Conservation (phyloP, 345 rosid genomes). For the Ailanthus altissimus region DNA sequence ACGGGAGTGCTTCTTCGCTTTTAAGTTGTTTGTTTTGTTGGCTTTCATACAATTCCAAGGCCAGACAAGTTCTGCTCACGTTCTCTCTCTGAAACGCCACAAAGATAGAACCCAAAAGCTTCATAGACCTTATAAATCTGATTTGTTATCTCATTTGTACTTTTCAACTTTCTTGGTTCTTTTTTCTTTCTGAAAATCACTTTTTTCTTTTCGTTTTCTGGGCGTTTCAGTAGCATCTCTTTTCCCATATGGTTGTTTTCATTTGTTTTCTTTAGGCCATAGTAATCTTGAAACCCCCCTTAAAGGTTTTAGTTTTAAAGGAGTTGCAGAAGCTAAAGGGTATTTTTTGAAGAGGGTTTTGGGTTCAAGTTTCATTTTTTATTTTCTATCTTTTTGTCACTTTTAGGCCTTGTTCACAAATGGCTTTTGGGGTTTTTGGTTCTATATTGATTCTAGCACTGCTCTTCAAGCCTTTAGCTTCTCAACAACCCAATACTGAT, state of each 20-base stretch:
- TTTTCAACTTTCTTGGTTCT: background rate
- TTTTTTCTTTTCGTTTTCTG: slow-evolving; percentile 17
- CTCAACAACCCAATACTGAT: slow-evolving; percentile 89
- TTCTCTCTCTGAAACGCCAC: slow-evolving; percentile 18
- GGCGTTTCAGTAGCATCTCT: slow-evolving; percentile 12
- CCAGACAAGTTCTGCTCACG: slow-evolving; percentile 32
- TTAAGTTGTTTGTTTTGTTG: slow-evolving; percentile 40
- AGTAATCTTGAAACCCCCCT: background rate
- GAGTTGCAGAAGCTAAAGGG: slow-evolving; percentile 9
- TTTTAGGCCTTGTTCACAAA: slow-evolving; percentile 30
- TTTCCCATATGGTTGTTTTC: slow-evolving; percentile 9
- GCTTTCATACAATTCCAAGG: slow-evolving; percentile 36
- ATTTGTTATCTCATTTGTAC: slow-evolving; percentile 7
- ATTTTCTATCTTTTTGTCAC: slow-evolving; percentile 21
- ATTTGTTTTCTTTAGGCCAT: background rate
- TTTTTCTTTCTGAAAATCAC: slow-evolving; percentile 9
- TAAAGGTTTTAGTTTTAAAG: slow-evolving; percentile 20
- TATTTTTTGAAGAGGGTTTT: slow-evolving; percentile 21
- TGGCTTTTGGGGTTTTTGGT: slow-evolving; percentile 60
- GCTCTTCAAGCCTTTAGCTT: slow-evolving; percentile 49
- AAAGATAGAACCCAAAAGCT: background rate
- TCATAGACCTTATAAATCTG: slow-evolving; percentile 8
- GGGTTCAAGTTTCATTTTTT: slow-evolving; percentile 13
- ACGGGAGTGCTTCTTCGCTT: slow-evolving; percentile 36
- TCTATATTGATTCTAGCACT: slow-evolving; percentile 58